Base-by-base conservation (phyloP, 805 yeast genomes). In the Lachancea waltii region DNA sequence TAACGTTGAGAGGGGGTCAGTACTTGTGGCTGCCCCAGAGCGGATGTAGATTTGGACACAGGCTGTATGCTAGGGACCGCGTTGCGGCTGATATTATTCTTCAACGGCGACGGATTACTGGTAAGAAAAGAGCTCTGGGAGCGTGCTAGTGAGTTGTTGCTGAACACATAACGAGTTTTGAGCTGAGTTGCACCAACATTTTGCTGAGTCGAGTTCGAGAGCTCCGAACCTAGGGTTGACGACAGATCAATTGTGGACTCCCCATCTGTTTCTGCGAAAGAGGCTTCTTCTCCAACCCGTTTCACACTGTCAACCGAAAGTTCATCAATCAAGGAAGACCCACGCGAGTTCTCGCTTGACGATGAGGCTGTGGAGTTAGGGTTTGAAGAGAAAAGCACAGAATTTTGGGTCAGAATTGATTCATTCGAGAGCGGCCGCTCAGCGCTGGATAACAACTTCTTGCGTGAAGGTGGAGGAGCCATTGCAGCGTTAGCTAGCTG, bases 1-100 rank as follows among this genome's bases (percentile, higher is more conserved):
- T 62, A 62, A 23, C 63, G 54, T 44, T 68, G 73, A 2, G 71
- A 67, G 1, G 72, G 70, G 0, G 72, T 68, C 45, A 66, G 42
- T 5, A 45, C 41, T 7, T 34, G 37, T 30, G 47, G 49, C 16
- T 35, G 42, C 6, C 50, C 45, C 25, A 50, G 37, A 10, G 42
- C 34, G 5, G 45, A 40, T 14, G 41, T 41, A 9, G 42, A 38
- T 19, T 42, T 42, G 10, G 45, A 42, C 15, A 30, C 24, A 15
- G 35, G 30, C 24, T 30, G n/a, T n/a, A n/a, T 35, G 17, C 10
- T 30, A 13, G 43, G 40, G 14, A 30, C 23, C 2, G 34, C 22
- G 5, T 29, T 30, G 8, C 34, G 34, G 20, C 19, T 40, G 18
- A 36, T 23, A 20, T 33, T 28, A 23, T 38, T 27, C 23, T 38